Evolutionary conservation across 2,329 filamentous ascomycete genomes (phyloP).

Genomic region (Aspergillus terreus): DNA sequence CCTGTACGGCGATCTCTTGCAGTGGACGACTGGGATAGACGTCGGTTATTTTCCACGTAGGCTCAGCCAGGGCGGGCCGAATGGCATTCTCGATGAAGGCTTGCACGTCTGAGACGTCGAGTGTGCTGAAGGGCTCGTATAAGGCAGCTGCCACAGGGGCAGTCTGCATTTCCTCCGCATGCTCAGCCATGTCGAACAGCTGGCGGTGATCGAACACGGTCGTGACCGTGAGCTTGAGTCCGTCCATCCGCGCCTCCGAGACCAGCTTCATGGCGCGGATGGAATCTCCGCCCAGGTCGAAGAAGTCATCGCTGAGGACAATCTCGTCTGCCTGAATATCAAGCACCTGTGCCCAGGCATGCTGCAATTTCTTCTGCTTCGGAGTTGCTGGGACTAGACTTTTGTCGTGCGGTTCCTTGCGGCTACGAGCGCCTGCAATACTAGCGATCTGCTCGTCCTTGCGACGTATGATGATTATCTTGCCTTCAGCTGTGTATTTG

Average conservation of each 20-base stretch:
- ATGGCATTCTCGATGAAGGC: neutral
- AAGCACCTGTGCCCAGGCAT: neutral
- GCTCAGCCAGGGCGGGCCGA: neutral
- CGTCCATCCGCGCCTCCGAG: neutral
- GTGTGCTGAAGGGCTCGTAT: neutral
- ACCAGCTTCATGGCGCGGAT: constrained; percentile 20
- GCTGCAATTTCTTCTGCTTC: constrained; percentile 4
- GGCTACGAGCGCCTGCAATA: constrained; percentile 11
- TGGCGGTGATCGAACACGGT: neutral
- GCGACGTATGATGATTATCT: neutral
- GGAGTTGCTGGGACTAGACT: neutral
- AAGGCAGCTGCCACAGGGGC: neutral
- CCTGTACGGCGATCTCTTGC: constrained; percentile 56
- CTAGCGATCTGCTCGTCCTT: neutral
- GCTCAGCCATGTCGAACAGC: neutral
- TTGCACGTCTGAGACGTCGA: neutral
- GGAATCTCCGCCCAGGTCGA: constrained; percentile 12
- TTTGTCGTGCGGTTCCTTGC: constrained; percentile 3
- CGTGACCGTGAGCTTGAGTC: neutral
- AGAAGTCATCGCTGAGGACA: constrained; percentile 1
- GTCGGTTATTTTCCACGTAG: constrained; percentile 39
- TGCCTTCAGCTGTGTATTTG: neutral
- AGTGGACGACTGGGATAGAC: constrained; percentile 53
- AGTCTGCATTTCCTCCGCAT: neutral
- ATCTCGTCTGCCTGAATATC: constrained; percentile 2